Evolutionary conservation across 768 basidiomycete species (phyloP).

Genomic region (Lactifluus echinatus): DNA sequence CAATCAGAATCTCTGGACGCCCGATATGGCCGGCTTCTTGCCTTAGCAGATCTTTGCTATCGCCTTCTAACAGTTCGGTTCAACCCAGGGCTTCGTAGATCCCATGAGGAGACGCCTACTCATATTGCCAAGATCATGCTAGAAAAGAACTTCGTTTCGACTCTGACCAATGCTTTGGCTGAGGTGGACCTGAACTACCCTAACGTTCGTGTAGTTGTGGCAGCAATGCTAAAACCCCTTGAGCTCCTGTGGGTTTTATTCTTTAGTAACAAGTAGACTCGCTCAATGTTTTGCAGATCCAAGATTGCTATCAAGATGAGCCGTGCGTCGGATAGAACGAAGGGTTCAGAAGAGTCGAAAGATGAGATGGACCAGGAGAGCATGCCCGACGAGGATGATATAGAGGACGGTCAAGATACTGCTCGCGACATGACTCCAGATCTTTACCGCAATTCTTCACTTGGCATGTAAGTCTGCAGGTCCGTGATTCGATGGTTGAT

Average conservation of each 20-base stretch:
- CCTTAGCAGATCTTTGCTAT: conserved; percentile 80
- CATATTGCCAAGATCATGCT: conserved; percentile 97
- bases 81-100: conserved; percentile 41
- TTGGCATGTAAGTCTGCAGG: conserved; percentile 69
- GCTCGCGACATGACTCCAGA: conserved; percentile 82
- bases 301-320: conserved; percentile 99
- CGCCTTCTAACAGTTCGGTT: conserved; percentile 78
- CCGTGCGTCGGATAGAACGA: conserved; percentile 56
- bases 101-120: conserved; percentile 68
- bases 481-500: neutral
- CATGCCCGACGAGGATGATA: conserved; percentile 41
- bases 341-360: conserved; percentile 42
- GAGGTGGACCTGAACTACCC: conserved; percentile 97
- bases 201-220: conserved; percentile 77
- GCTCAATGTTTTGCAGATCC: conserved; percentile 44
- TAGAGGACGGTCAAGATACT: conserved; percentile 52
- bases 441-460: conserved; percentile 89
- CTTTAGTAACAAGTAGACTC: neutral
- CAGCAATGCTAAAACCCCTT: conserved; percentile 78
- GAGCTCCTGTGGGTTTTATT: conserved; percentile 66
- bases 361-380: conserved; percentile 40
- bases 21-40: conserved; percentile 83
- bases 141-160: conserved; percentile 91
- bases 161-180: conserved; percentile 77
- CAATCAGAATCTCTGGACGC: conserved; percentile 49